phyloP scores from a whole-genome alignment of 2,329 filamentous ascomycete genomes.

The Aspergillus clavatus region DNA sequence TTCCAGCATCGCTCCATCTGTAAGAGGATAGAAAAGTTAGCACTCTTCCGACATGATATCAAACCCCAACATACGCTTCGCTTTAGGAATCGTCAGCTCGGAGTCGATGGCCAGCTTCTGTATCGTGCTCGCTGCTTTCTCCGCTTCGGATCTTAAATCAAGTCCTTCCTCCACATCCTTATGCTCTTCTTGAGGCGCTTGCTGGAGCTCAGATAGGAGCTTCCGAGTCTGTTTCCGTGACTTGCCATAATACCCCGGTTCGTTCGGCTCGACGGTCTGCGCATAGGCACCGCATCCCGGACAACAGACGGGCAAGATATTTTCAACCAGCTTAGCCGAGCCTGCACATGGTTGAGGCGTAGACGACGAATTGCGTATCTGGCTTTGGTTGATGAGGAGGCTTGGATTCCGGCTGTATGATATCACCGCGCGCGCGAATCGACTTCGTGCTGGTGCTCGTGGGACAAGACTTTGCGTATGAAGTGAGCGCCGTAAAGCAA shows the following conservation, averaged over 20 bases:
- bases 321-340: slow-evolving; percentile 11
- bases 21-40: slow-evolving; percentile 2
- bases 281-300: slow-evolving; percentile 60
- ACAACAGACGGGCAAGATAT: slow-evolving; percentile 49
- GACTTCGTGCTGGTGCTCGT: slow-evolving; percentile 2
- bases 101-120: slow-evolving; percentile 7
- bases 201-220: slow-evolving; percentile 22
- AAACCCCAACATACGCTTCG: slow-evolving; percentile 11
- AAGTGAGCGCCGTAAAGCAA: neutral
- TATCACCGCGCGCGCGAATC: slow-evolving; percentile 5
- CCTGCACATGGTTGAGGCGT: slow-evolving; percentile 6
- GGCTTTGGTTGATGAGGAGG: slow-evolving; percentile 2
- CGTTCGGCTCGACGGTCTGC: slow-evolving; percentile 51
- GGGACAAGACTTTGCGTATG: slow-evolving; percentile 1
- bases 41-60: neutral
- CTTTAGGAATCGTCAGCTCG: slow-evolving; percentile 4
- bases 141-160: slow-evolving; percentile 2
- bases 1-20: slow-evolving; percentile 21
- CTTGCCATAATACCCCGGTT: slow-evolving; percentile 55
- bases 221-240: slow-evolving; percentile 46
- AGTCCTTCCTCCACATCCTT: slow-evolving; percentile 16
- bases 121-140: slow-evolving; percentile 8
- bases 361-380: slow-evolving; percentile 19
- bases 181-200: slow-evolving; percentile 7
- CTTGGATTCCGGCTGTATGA: slow-evolving; percentile 1